Evolutionary conservation across 306 rosid genomes (phyloP), one percentile per base, ranked within the genome.

Genomic region (Cicer yamashitae): DNA sequence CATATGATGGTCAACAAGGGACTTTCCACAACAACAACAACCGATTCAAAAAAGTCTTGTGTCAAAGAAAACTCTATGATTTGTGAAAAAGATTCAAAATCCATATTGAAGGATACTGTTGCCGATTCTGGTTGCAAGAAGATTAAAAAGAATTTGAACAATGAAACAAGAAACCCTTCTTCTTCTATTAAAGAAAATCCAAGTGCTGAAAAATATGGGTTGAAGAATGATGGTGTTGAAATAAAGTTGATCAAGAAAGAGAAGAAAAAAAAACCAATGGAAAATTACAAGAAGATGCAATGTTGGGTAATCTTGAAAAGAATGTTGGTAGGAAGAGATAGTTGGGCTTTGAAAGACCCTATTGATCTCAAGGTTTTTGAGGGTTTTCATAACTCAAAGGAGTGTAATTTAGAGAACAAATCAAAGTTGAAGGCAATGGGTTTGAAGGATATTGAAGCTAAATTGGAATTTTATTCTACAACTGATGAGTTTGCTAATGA

Each of bases 261-360:
- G 41, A 25, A 22, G 41, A 25, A 1, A 7, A 25, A 5, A 6
- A 25, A 22, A 2, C 7, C 11, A 7, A 48, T 75, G 71, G 53
- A 68, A 1, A 6, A 7, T 10, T 5, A 1, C 3, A 67, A 44
- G 6, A 81, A 62, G 59, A 47, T 67, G 59, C 76, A 75, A 7
- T 74, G 84, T 43, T 50, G 77, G 73, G 50, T 10, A 6, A 39
- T 59, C 0, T 9, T 81, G 77, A 81, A 74, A 51, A 68, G 73
- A 8, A 68, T 81, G 50, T 68, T 67, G 41, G 13, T 52, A 1
- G 77, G 75, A 41, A 70, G 25, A 59, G 72, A 74, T 51, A 65
- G 51, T 0, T 48, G 70, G 65, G 60, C 66, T 50, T 51, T 81
- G 7, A 74, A 57, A 57, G 2, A 57, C 0, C 7, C n/a, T 57